Evolutionary conservation across 352 stramenopile species (phyloP), one percentile per base, ranked within the genome.

Genomic region (Phytophthora pisi): DNA sequence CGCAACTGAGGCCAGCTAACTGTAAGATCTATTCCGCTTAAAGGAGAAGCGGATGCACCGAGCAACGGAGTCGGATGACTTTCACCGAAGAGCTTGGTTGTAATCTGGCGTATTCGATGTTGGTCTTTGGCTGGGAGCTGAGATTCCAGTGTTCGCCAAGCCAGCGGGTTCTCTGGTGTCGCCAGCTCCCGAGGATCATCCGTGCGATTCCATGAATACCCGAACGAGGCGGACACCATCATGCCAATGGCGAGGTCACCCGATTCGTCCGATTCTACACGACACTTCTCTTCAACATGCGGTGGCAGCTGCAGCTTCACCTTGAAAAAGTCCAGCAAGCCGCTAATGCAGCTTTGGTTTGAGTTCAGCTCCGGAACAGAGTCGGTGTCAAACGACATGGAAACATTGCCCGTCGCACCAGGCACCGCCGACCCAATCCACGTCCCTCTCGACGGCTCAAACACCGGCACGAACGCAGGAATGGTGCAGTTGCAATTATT

Each of bases 401-500:
- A 88, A 6, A 93, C 82, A 51, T 89, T 95, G 3, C 88, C 86
- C 3, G 78, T 91, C 4, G 82, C 72, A 1, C 88, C 88, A 13
- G 88, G 85, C 11, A 92, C 74, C 0, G 88, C 85, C 0, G 80
- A 82, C 26, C 88, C 88, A 23, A 93, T 77, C 82, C 77, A 93
- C 36, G 70, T 81, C 15, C 82, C 80, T n/a, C 69, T 60, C n/a
- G 74, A 78, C 2, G 82, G 69, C 50, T 89, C 76, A 49, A 81
- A 71, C 20, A 92, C 69, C 0, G 82, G 84, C 24, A 93, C 85
- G 52, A 95, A 93, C 15, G 75, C 85, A 2, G 88, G 88, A 15
- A 95, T 78, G 18, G 88, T 92, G 60, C 88, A 95, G 61, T 93
- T 93, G 57, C 82, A 92, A 60, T 91, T 92, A 53, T 81, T 84